Evolutionary conservation across 1,284 basidiomycete genomes (phyloP), one percentile per base, ranked within the genome.

Genomic region (Ceratobasidium sp.): DNA sequence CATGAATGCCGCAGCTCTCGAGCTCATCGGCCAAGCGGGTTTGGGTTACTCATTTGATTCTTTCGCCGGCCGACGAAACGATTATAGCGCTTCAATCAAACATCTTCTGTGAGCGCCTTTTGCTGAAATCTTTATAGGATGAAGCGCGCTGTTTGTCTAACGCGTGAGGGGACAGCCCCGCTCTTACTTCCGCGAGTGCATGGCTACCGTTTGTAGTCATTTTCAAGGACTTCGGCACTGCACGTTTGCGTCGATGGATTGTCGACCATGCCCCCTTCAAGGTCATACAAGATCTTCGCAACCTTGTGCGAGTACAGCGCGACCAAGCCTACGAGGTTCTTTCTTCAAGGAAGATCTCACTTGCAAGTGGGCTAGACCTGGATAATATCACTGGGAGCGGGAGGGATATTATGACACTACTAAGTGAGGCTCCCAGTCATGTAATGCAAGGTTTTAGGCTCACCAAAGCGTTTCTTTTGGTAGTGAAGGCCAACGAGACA

Each of bases 1-100:
- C 28, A 52, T 49, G 49, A 67, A 49, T 43, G 63, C 63, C 11
- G 28, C 63, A 13, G 63, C 63, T 21, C 63, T 67, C 7, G 63
- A 52, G 23, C 44, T 67, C 13, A 67, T 52, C 18, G 63, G 63
- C 8, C 63, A 67, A 43, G 63, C 49, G 1, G 47, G 63, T 52
- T 16, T 38, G 49, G 52, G 54, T 32, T 55, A 55, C 30, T 55
- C 54, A 18, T 55, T 55, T 35, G 54, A 26, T 9, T 55, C 54
- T 1, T 55, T 55, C n/a, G 14, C 26, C 4, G 54, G 54, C 9
- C 26, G 54, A 13, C 54, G 54, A 32, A 26, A 55, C n/a, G 28
- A n/a, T 8, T 55, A 55, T 35, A 32, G 28, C 54, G n/a, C 30
- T 13, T 28, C 30, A 14, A 55, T 55, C 30, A 57, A 57, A 18